phyloP scores from a whole-genome alignment of 1,284 basidiomycete genomes.

The Ganoderma leucocontextum region DNA sequence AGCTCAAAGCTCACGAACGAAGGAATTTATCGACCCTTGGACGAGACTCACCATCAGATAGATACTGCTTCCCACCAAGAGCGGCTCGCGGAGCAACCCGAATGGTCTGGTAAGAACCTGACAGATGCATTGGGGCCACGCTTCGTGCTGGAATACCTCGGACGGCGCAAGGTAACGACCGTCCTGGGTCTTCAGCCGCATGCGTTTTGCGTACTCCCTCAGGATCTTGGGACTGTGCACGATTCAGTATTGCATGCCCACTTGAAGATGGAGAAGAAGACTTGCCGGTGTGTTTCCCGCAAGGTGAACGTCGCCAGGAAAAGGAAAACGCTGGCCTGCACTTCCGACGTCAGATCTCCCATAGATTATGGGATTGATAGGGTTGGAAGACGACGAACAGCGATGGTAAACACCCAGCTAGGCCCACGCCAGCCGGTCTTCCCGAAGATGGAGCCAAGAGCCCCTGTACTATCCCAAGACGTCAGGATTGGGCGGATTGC shows the following conservation, averaged over 20 bases:
- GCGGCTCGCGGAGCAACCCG: neutral
- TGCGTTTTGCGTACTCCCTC: neutral
- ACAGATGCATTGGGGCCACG: neutral
- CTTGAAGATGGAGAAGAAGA: neutral
- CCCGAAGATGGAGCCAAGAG: neutral
- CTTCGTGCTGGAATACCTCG: neutral
- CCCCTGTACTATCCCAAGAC: neutral
- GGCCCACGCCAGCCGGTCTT: neutral
- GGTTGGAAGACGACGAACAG: neutral
- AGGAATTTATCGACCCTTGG: neutral
- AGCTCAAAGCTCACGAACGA: neutral
- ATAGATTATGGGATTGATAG: neutral
- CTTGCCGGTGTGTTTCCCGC: neutral
- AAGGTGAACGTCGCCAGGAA: neutral
- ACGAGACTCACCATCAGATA: neutral
- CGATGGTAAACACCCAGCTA: neutral
- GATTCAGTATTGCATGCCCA: neutral
- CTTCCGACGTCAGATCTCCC: neutral
- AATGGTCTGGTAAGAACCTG: neutral
- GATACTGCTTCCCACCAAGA: neutral
- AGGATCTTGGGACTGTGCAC: neutral
- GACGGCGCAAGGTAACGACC: neutral
- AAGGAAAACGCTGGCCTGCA: neutral
- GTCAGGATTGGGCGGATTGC: neutral
- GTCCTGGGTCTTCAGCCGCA: slow-evolving; percentile 1